Evolutionary conservation across 139 green algal species (phyloP), one percentile per base, ranked within the genome.

Genomic region (Coccomyxa sp.): DNA sequence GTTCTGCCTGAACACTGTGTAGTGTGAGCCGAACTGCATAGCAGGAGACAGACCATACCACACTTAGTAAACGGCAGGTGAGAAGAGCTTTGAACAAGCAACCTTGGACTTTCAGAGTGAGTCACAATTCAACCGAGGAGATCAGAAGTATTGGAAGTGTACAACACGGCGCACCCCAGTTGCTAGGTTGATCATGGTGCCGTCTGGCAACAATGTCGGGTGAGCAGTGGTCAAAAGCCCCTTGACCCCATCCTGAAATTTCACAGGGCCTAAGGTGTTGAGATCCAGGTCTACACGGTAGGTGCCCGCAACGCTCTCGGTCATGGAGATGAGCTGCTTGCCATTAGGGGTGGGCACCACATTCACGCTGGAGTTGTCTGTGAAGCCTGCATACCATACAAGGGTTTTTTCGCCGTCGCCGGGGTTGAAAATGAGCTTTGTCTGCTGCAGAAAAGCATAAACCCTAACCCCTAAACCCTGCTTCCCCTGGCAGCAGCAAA

Each of bases 331-430:
- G 13, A 91, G 59, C 58, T 77, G 25, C 3, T 16, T 85, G 58
- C 89, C 86, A 10, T 90, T 83, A 7, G 82, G 77, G 12, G 90
- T 78, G 11, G 91, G 82, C 9, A 91, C 76, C 0, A 95, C 76
- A 79, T 89, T 94, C 16, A 97, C 94, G 27, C 67, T 91, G 27
- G 92, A 88, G 79, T 97, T 97, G 90, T 97, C 94, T 4, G 91
- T 97, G 79, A 92, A 88, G 21, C 79, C 85, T 88, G 85, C 84
- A 78, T 0, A 68, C 15, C 60, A 68, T 16, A 68, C 15, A 68
- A 16, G 60, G 60, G 16, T 68, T 14, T 25, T 68, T 68, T 16
- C 60, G 14, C 60, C 60, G 79, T 59, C n/a, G n/a, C n/a, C n/a
- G n/a, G n/a, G n/a, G n/a, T n/a, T n/a, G n/a, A n/a, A n/a, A n/a